Conservation (phyloP, 2,329 filamentous ascomycete genomes). For the Teratosphaeria pseudoeucalypti region DNA sequence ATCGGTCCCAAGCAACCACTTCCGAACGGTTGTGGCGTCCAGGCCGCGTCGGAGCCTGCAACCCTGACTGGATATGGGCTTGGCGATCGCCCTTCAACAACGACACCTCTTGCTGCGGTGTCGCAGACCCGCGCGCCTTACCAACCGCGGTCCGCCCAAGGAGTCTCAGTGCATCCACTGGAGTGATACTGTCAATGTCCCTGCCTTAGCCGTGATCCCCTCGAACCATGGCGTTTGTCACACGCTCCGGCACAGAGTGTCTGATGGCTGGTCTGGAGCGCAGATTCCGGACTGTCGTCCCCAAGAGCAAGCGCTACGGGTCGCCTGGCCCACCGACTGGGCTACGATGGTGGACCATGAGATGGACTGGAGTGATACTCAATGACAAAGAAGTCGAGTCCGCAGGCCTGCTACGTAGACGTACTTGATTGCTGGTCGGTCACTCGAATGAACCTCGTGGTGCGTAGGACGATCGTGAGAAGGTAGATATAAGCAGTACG, state of each 20-base stretch:
- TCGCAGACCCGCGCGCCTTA: conserved; percentile 3
- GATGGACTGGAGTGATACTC: background rate
- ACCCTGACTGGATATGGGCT: background rate
- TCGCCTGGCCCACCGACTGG: background rate
- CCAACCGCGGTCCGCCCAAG: conserved; percentile 1
- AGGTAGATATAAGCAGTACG: background rate
- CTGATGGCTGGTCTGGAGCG: background rate
- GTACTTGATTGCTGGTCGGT: background rate
- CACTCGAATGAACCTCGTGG: background rate
- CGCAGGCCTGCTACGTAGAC: background rate
- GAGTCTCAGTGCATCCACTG: background rate
- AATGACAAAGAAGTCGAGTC: conserved; percentile 1
- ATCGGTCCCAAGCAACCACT: background rate
- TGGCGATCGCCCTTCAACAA: background rate
- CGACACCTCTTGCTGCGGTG: conserved; percentile 1
- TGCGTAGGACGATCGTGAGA: background rate
- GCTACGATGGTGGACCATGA: conserved; percentile 1
- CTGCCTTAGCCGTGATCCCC: background rate
- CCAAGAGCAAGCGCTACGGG: background rate
- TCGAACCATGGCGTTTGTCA: background rate
- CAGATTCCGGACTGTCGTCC: background rate
- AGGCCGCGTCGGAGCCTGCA: background rate
- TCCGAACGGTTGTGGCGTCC: background rate
- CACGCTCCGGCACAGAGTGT: background rate
- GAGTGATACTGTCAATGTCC: background rate